Base-by-base conservation (phyloP, 208 protist genomes). In the Vickermania ingenoplastis region DNA sequence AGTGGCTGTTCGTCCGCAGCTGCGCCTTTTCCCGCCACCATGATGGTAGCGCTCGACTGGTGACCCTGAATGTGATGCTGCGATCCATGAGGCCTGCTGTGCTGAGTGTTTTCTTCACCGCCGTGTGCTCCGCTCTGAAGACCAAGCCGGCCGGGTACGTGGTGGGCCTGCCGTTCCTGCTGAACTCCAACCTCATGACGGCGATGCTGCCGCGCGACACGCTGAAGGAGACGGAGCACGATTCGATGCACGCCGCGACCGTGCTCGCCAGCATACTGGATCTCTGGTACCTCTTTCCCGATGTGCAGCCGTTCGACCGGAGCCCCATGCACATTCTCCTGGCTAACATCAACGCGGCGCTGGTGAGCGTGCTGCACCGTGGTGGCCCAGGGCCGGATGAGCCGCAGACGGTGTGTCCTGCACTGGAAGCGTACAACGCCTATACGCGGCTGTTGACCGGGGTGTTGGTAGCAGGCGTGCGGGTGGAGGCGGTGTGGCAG, bases 301-400 rank as follows among this genome's bases (percentile, higher is more conserved):
- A 66, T 11, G 65, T 86, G 51, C 58, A 82, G 24, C 73, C 57
- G 11, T 63, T 75, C 36, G 84, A 89, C 50, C 89, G 83, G 36
- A 64, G 72, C 17, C 81, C 89, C 23, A 68, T 92, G 29, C 73
- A 83, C 55, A 72, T 90, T 53, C 52, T 81, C 24, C 75, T 95
- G 31, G 80, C 79, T 3, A 77, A 90, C 63, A 45, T 89, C 36
- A 92, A 91, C 63, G 60, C 59, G 11, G 63, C 81, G 2, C 59
- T 92, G 24, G 72, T 80, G 67, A 59, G 57, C 31, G 65, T 86
- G 30, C 41, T 89, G 17, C 78, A 83, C 23, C 81, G 73, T 52
- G 63, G 56, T 3, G 63, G 31, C 59, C 53, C 52, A 56, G 50
- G 31, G 2, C 36, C 27, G 14, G 49, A 57, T 5, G 63, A 54